phyloP scores from a whole-genome alignment of 2,329 filamentous ascomycete genomes.

The Stromatinia cepivora region DNA sequence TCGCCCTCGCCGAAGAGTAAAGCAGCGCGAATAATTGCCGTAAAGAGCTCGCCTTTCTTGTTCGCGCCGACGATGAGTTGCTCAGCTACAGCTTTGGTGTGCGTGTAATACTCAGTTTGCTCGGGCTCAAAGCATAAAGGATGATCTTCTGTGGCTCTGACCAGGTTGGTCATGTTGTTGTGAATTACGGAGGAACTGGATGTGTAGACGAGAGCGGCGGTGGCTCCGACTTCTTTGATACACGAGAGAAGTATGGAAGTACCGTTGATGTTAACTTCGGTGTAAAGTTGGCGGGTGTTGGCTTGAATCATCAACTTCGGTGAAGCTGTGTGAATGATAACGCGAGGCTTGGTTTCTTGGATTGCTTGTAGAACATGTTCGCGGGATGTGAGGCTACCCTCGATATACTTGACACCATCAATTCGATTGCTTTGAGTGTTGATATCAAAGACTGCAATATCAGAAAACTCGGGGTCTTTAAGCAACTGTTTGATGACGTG shows the following conservation, averaged over 20 bases:
- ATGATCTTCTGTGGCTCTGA: background rate
- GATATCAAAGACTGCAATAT: background rate
- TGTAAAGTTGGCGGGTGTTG: background rate
- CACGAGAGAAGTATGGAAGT: background rate
- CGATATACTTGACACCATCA: background rate
- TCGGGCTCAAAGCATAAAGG: constrained; percentile 2
- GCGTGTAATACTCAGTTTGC: background rate
- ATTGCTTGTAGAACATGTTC: background rate
- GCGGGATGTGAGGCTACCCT: too few species aligned
- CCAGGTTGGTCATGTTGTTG: background rate
- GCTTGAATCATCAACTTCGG: background rate
- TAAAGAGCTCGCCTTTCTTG: too few species aligned
- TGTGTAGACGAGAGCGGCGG: background rate
- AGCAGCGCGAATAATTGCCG: too few species aligned
- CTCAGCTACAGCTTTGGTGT: too few species aligned
- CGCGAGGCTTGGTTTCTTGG: background rate
- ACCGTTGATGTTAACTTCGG: background rate
- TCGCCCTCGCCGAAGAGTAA: too few species aligned
- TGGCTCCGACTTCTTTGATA: background rate
- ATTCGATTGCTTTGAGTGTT: background rate
- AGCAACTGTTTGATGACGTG: background rate
- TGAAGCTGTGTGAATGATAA: background rate
- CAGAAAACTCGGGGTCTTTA: background rate
- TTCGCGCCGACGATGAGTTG: too few species aligned
- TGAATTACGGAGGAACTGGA: background rate